Base-by-base conservation (phyloP, 2,329 filamentous ascomycete species). In the Trichoderma koningii region DNA sequence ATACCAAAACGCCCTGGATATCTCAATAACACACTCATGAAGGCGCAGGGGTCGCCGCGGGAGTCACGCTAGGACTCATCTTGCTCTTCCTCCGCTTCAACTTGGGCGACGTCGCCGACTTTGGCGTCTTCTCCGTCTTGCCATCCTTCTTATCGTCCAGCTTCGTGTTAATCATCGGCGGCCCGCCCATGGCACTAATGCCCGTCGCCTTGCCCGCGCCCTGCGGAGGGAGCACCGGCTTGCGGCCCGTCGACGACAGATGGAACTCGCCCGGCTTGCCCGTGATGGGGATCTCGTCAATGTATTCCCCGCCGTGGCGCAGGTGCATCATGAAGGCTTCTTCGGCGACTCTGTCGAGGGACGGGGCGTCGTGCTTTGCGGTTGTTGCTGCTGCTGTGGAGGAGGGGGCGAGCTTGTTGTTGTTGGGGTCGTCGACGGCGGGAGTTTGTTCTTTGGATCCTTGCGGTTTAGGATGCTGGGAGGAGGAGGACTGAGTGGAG, bases 221-320 rank as follows among this genome's bases (percentile, higher is more conserved):
- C 51, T 75, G 74, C 2, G 75, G 75, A 23, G 76, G 73, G 17
- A 71, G 72, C 5, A 75, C 73, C 1, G 74, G 71, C 71, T 84
- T 84, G 62, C 85, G 81, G 1, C 87, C 86, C 0, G 85, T 88
- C 7, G 85, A 86, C 9, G 83, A 83, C 12, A 89, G 80, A 69
- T 88, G 85, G 74, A 89, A 89, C 62, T 87, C 85, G 56, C 87
- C 87, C 0, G 87, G 87, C 34, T 83, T 81, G 55, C 87, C 87
- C 0, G 86, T 88, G 70, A 89, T 89, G 48, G 87, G 86, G 69
- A 88, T 89, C 73, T 89, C 85, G 74, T 89, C 85, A 75, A 89
- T 84, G 72, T 87, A 89, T 68, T 89, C 86, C 55, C 85, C 83
- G 44, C 86, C 87, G 69, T 84, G 85, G 67, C 80, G 81, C 74